Evolutionary conservation across 208 protist species (phyloP), one percentile per base, ranked within the genome.

Genomic region (Crithidia expoeki): DNA sequence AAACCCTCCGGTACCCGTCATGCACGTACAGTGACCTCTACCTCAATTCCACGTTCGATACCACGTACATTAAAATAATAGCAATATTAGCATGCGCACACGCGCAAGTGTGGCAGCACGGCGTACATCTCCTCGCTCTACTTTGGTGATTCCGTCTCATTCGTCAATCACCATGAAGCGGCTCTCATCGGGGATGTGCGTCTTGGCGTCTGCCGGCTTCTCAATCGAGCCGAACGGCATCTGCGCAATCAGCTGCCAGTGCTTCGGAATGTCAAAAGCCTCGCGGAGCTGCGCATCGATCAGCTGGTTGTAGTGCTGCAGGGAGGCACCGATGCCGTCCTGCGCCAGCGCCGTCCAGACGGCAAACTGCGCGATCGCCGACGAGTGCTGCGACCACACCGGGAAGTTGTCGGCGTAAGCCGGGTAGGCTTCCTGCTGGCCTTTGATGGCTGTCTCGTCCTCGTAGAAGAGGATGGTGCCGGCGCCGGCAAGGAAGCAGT

Each of bases 391-490:
- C 53, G 81, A 84, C 56, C 63, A 89, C 30, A 56, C 53, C 6
- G 77, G 77, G 64, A 86, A 80, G 78, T 68, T 75, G 30, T 17
- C 72, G 7, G 80, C 78, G 61, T 89, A 89, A 9, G 40, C 6
- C 23, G 80, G 80, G 49, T 76, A 84, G 30, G 77, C 44, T 61
- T 85, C 40, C 66, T 86, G 77, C 52, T 82, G 81, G 16, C 30
- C 46, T 50, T 76, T 77, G 38, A 89, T 53, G n/a, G 76, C 27
- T 1, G 12, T 34, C 1, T 9, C n/a, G 65, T 89, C 81, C 60
- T 89, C 84, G 68, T 79, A 89, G 63, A 89, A 89, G 21, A 89
- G 68, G 14, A 89, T 58, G 0, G 84, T 86, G 50, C 84, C 84
- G 52, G 80, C 84, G 4, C 76, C 84, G 27, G 74, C 33, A n/a